These are phyloP conservation scores for Fusarium lyarnte DNA, from an alignment of 2,329 filamentous ascomycete species.

Conservation along the genomic window DNA sequence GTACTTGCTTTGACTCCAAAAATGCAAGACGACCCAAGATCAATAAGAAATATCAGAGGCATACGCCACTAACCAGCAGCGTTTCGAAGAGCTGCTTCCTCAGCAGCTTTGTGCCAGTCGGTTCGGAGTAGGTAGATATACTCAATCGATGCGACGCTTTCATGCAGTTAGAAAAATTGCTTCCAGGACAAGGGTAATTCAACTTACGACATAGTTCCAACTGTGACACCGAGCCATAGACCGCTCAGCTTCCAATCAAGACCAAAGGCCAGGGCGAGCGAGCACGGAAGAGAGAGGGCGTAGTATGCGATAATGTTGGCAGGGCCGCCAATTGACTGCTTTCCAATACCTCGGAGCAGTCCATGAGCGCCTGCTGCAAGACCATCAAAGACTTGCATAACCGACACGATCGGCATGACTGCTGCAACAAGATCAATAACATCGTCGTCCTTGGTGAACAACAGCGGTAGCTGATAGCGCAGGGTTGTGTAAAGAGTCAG, in stretches of 20 bases:
- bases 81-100: slow-evolving; percentile 63
- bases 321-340: slow-evolving; percentile 90
- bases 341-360: slow-evolving; percentile 84
- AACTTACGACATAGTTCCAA: slow-evolving; percentile 73
- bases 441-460: slow-evolving; percentile 79
- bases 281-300: slow-evolving; percentile 83
- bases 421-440: slow-evolving; percentile 74
- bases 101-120: slow-evolving; percentile 64
- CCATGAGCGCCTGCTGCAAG: slow-evolving; percentile 83
- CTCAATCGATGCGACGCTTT: slow-evolving; percentile 63
- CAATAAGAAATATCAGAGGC: not conserved
- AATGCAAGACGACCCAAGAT: not conserved
- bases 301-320: slow-evolving; percentile 91
- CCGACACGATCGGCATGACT: slow-evolving; percentile 81
- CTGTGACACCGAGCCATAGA: slow-evolving; percentile 80
- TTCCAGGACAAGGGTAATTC: not conserved
- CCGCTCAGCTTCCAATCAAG: slow-evolving; percentile 80
- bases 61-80: slow-evolving; percentile 49
- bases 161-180: slow-evolving; percentile 11
- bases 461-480: slow-evolving; percentile 76
- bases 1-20: not conserved
- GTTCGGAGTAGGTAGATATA: slow-evolving; percentile 62
- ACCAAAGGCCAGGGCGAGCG: slow-evolving; percentile 80
- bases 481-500: slow-evolving; percentile 74
- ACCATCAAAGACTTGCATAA: slow-evolving; percentile 91